Percentiles rank a stretch among this genome's conserved stretches.
phyloP scores from a whole-genome alignment of 2,329 filamentous ascomycete species.

The Cyclaneusma minus region DNA sequence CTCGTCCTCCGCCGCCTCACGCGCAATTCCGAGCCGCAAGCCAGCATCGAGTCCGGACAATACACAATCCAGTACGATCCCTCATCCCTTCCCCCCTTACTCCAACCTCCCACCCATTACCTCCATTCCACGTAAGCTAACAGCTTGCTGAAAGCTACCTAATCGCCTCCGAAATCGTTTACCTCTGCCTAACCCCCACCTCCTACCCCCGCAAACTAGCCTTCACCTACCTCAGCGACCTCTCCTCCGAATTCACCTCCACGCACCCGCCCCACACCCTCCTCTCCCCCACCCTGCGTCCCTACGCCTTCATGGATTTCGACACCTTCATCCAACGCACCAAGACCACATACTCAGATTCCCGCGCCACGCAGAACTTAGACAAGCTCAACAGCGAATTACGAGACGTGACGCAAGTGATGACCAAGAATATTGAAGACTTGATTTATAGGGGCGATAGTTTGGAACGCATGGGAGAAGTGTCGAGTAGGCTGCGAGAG shows the following conservation, averaged over 20 bases:
- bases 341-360: conserved; percentile 86
- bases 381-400: conserved; percentile 95
- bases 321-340: conserved; percentile 93
- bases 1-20: conserved; percentile 78
- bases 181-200: conserved; percentile 83
- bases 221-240: conserved; percentile 92
- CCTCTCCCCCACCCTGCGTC: conserved; percentile 58
- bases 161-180: conserved; percentile 70
- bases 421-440: conserved; percentile 99
- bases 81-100: background rate
- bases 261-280: conserved; percentile 66
- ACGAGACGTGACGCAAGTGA: conserved; percentile 94
- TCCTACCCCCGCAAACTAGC: conserved; percentile 96
- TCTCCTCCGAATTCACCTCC: conserved; percentile 78
- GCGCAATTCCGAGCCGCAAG: conserved; percentile 79
- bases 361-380: conserved; percentile 78
- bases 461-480: conserved; percentile 92
- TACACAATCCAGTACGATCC: conserved; percentile 69
- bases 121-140: conserved; percentile 1
- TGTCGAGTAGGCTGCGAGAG: conserved; percentile 72
- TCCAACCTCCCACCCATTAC: background rate
- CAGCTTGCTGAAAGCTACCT: conserved; percentile 47
- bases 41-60: conserved; percentile 71
- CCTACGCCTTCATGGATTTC: conserved; percentile 96
- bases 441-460: conserved; percentile 87